Evolutionary conservation across 805 yeast species (phyloP), one percentile per base, ranked within the genome.

Genomic region (Nakazawaea wickerhamii): DNA sequence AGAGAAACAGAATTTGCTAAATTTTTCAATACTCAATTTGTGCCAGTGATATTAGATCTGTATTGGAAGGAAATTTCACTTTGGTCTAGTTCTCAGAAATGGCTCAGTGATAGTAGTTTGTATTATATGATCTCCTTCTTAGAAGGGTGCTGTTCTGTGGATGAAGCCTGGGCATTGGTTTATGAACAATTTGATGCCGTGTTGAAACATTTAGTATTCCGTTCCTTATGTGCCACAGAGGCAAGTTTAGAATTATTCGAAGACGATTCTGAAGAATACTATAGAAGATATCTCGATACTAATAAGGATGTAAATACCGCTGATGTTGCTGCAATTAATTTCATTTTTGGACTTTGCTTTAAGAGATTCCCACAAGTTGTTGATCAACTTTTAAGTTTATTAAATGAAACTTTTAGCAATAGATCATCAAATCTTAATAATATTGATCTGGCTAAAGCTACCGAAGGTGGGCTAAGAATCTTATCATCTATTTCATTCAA

Each of bases 231-330:
- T 50, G 84, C 93, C 1, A 70, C 74, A 6, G 81, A 79, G 41
- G 79, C 73, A 5, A 77, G 79, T 15, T 65, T 87, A 43, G 95
- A 85, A 50, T 61, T 76, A 4, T 90, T 85, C 63, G 95, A 88
- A 48, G 79, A 74, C 48, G 96, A 90, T 53, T 96, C 96, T 3
- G 83, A 78, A 43, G 96, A 89, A 57, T 93, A 87, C 58, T 79
- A 91, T 43, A 85, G 87, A 59, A 68, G 80, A 40, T 75, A 75
- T 41, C 71, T 86, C 52, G 86, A 79, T 58, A 64, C 77, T 32
- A 68, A 67, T 49, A 61, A 72, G 44, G 78, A 71, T 43, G 60
- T 62, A 25, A 69, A 66, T 30, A 71, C 71, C 25, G 64, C 78
- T 4, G 79, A 73, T 48, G 65, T 68, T 27, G 79, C 78, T 1